Percentiles rank a stretch among this genome's conserved stretches.
Evolutionary conservation across 148 eudicot species (phyloP).

Genomic region (Bassia scoparia): DNA sequence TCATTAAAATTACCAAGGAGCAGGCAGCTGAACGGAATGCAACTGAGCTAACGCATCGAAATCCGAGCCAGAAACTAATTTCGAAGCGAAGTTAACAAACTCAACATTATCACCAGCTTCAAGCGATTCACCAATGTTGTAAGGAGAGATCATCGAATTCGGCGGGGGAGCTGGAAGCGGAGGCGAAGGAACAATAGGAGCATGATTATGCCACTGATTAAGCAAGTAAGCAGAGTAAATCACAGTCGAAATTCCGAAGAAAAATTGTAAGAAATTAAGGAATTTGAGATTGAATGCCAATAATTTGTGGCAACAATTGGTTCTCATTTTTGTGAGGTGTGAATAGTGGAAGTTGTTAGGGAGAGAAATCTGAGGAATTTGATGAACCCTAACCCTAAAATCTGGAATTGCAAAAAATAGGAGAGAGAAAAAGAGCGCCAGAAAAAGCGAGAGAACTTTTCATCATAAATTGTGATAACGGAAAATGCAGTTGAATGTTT

Average conservation of each 20-base stretch:
- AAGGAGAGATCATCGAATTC: not conserved
- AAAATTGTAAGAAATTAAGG: constrained; percentile 55
- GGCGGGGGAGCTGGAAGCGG: constrained; percentile 40
- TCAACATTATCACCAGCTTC: constrained; percentile 20
- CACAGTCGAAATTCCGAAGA: constrained; percentile 49
- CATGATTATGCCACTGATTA: constrained; percentile 49
- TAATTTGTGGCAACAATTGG: constrained; percentile 59
- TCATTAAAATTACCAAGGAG: constrained; percentile 48
- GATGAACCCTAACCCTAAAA: constrained; percentile 28
- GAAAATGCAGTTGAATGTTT: not conserved
- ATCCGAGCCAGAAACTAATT: constrained; percentile 20
- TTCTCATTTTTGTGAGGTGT: constrained; percentile 23
- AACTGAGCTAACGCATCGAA: constrained; percentile 11
- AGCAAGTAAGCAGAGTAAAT: constrained; percentile 59
- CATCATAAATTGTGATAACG: not conserved
- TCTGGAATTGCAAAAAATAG: not conserved
- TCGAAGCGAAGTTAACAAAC: constrained; percentile 20
- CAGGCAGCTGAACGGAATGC: constrained; percentile 38
- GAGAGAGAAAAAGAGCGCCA: not conserved
- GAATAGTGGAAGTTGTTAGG: not conserved
- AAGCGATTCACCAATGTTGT: constrained; percentile 2
- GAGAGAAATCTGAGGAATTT: not conserved
- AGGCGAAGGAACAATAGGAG: constrained; percentile 28
- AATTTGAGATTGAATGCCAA: constrained; percentile 59
- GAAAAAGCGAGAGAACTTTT: not conserved